A percentile compares a stretch with the other conserved stretches of the same genome.
Conservation (phyloP, 164 flowering plant genomes). For the Berberis vulgaris region DNA sequence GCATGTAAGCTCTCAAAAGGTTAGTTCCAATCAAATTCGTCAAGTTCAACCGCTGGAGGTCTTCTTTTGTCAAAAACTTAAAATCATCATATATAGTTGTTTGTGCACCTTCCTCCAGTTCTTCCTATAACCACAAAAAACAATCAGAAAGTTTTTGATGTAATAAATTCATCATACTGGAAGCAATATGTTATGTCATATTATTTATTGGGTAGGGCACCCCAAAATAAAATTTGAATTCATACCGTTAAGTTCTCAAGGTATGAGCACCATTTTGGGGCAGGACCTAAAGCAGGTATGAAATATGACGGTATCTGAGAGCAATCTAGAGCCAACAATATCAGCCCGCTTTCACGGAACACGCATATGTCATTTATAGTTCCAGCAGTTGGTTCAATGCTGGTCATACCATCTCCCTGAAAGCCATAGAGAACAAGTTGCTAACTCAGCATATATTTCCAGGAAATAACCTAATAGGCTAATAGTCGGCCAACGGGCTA, state of each 20-base stretch:
- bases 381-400: slow-evolving; percentile 86
- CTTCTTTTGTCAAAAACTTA: slow-evolving; percentile 81
- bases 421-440: slow-evolving; percentile 11
- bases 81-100: slow-evolving; percentile 74
- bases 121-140: slow-evolving; percentile 52
- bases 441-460: not conserved
- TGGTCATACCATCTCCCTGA: slow-evolving; percentile 89
- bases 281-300: slow-evolving; percentile 88
- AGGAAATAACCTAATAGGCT: not conserved
- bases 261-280: slow-evolving; percentile 89
- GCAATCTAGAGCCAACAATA: slow-evolving; percentile 73
- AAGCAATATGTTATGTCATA: too few species aligned
- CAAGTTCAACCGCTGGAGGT: slow-evolving; percentile 61
- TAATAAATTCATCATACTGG: too few species aligned
- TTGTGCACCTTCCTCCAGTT: slow-evolving; percentile 73
- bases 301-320: slow-evolving; percentile 88
- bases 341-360: slow-evolving; percentile 72
- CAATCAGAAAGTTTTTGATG: not conserved
- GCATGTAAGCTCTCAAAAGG: slow-evolving; percentile 77
- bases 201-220: too few species aligned
- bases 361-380: slow-evolving; percentile 75
- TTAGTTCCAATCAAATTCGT: slow-evolving; percentile 71
- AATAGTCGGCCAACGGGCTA: too few species aligned
- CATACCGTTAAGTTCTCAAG: slow-evolving; percentile 78
- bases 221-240: not conserved